Evolutionary conservation across 2,329 filamentous ascomycete species (phyloP), one percentile per base, ranked within the genome.

Genomic region (Penicillium concentricum): DNA sequence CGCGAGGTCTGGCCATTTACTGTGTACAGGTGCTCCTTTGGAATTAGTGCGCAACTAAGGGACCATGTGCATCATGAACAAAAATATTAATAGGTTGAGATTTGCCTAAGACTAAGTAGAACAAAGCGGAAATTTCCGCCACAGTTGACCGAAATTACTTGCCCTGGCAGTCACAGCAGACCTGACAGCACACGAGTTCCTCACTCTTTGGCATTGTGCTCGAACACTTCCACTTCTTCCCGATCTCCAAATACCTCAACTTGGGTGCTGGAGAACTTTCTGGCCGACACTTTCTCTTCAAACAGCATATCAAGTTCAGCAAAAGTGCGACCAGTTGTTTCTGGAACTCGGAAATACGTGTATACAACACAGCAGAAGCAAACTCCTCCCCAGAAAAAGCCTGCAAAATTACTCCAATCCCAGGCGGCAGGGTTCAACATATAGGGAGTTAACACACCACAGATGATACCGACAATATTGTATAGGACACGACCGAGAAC

Each of bases 401-500:
- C 72, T 4, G 69, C 62, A 45, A 68, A 69, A 5, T 66, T 69
- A 15, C 67, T 67, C 72, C 71, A 74, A 47, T 74, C 68, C 72
- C 72, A 76, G 2, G 66, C 65, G 1, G 67, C 60, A 2, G 67
- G 65, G 41, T 68, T 71, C 48, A 72, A 81, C 90, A 94, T 93
- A 75, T 92, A 92, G 0, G 91, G 90, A 0, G 89, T 92, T 35
- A 96, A 74, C 4, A 94, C 86, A 37, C 84, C 86, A 63, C 74
- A 77, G 24, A 78, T 59, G 41, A 85, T 80, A 54, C 76, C 76
- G 22, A 70, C 66, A 26, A 82, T 69, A 59, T 84, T 82, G 70
- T 82, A 84, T 20, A 75, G 65, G 43, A 72, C 74, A 13, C 82
- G 74, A 1, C 81, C 79, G 47, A 85, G 70, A 3, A 82, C 81